phyloP scores from a whole-genome alignment of 2,329 filamentous ascomycete species.

The Sarocladium oryzae region DNA sequence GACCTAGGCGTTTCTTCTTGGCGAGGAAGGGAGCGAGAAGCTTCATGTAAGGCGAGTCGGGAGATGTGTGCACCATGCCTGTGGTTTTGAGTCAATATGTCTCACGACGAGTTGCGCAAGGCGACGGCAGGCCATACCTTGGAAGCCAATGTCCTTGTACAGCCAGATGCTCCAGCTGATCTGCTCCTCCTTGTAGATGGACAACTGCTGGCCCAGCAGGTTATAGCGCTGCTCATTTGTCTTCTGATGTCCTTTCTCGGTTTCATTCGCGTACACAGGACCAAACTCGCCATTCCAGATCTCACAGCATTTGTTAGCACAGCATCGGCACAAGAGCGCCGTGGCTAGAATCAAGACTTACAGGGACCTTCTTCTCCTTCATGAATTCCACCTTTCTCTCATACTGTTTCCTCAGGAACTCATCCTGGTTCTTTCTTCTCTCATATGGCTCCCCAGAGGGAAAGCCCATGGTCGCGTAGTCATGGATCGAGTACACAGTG shows the following conservation, averaged over 20 bases:
- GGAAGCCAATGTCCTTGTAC: slow-evolving; percentile 46
- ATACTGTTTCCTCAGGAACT: slow-evolving; percentile 24
- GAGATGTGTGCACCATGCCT: slow-evolving; percentile 44
- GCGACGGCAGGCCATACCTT: too few relatives aligned
- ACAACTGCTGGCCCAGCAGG: slow-evolving; percentile 33
- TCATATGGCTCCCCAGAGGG: slow-evolving; percentile 28
- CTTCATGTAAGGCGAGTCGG: slow-evolving; percentile 40
- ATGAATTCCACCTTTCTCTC: slow-evolving; percentile 36
- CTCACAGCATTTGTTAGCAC: background rate
- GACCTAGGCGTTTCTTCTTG: slow-evolving; percentile 46
- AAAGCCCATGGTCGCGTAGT: slow-evolving; percentile 47
- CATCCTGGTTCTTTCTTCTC: slow-evolving; percentile 32
- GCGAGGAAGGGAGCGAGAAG: slow-evolving; percentile 44
- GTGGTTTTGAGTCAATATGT: slow-evolving; percentile 24
- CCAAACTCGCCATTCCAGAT: slow-evolving; percentile 36
- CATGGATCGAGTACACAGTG: slow-evolving; percentile 44
- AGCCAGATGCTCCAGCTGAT: slow-evolving; percentile 50
- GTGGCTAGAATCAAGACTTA: background rate
- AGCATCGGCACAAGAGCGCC: background rate
- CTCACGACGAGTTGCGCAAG: too few relatives aligned
- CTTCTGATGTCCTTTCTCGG: slow-evolving; percentile 12
- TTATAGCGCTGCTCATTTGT: slow-evolving; percentile 31
- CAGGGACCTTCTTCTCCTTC: slow-evolving; percentile 21
- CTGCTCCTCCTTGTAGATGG: slow-evolving; percentile 21
- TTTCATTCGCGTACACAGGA: slow-evolving; percentile 35